Conservation (phyloP, 192 early-diverging fungal genomes). For the Gamsiella multidivaricata region DNA sequence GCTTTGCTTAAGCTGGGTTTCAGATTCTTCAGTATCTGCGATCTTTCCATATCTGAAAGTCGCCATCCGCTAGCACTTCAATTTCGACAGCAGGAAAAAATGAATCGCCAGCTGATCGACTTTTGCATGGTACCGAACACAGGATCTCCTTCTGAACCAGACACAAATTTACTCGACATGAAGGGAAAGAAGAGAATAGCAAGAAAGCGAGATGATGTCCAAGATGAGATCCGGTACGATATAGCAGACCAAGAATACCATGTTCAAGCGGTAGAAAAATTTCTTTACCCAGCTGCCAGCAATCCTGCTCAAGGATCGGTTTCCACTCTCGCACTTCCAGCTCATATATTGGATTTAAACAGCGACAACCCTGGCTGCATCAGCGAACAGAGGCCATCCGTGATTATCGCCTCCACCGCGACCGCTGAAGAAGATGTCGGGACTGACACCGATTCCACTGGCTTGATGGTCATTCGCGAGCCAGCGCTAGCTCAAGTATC, state of each 20-base stretch:
- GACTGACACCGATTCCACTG: too few species aligned
- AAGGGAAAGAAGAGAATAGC: neutral
- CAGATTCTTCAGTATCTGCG: slow-evolving; percentile 48
- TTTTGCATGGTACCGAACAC: slow-evolving; percentile 43
- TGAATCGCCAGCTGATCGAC: slow-evolving; percentile 41
- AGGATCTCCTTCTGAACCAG: neutral
- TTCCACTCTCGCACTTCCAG: slow-evolving; percentile 9
- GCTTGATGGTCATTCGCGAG: neutral
- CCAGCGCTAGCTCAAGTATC: neutral
- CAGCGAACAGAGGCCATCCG: neutral
- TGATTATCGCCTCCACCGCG: too few species aligned
- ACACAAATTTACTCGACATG: neutral
- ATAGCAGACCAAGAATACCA: slow-evolving; percentile 15
- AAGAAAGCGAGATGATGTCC: neutral
- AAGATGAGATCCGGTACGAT: neutral
- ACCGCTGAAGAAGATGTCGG: neutral
- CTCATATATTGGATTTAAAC: neutral
- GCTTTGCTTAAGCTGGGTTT: slow-evolving; percentile 36
- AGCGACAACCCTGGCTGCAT: neutral
- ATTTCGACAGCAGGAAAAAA: slow-evolving; percentile 38
- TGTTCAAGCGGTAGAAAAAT: slow-evolving; percentile 14
- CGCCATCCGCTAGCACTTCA: slow-evolving; percentile 37
- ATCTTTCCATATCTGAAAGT: slow-evolving; percentile 41
- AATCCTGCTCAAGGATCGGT: slow-evolving; percentile 6
- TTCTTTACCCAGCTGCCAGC: slow-evolving; percentile 32